phyloP scores from a whole-genome alignment of 2,329 filamentous ascomycete genomes.

The Xylaria sp. region DNA sequence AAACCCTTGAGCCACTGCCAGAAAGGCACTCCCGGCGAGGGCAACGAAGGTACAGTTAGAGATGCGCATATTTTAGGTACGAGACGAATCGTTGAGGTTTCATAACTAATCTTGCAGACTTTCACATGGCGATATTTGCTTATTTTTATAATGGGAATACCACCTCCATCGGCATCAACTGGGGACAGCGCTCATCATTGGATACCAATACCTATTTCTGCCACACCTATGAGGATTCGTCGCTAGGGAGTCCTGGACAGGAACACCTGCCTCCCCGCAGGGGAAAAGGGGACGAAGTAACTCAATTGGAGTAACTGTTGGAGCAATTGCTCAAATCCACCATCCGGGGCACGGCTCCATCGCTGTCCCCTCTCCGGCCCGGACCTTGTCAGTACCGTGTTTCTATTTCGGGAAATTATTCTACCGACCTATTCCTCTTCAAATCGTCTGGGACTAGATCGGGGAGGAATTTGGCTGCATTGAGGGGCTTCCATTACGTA shows the following conservation, averaged over 20 bases:
- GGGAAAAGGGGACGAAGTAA: too few species aligned
- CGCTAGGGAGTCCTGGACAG: neutral
- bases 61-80: constrained; percentile 10
- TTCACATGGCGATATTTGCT: neutral
- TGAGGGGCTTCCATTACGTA: constrained; percentile 1
- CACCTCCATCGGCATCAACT: neutral
- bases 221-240: neutral
- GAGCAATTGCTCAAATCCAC: neutral
- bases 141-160: neutral
- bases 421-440: neutral
- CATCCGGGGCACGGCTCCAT: neutral
- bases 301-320: neutral
- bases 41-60: constrained; percentile 5
- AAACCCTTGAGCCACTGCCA: constrained; percentile 20
- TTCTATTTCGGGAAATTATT: constrained; percentile 1
- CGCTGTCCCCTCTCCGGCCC: neutral
- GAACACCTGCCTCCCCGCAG: neutral
- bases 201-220: neutral
- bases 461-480: neutral
- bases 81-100: neutral
- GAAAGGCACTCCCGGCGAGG: constrained; percentile 2
- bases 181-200: neutral
- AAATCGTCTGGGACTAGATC: neutral
- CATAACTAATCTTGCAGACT: neutral
- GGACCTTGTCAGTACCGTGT: neutral